Percentiles rank a stretch among this genome's conserved stretches.
phyloP scores from a whole-genome alignment of 2,329 filamentous ascomycete species.

The Diplodia sapinea region DNA sequence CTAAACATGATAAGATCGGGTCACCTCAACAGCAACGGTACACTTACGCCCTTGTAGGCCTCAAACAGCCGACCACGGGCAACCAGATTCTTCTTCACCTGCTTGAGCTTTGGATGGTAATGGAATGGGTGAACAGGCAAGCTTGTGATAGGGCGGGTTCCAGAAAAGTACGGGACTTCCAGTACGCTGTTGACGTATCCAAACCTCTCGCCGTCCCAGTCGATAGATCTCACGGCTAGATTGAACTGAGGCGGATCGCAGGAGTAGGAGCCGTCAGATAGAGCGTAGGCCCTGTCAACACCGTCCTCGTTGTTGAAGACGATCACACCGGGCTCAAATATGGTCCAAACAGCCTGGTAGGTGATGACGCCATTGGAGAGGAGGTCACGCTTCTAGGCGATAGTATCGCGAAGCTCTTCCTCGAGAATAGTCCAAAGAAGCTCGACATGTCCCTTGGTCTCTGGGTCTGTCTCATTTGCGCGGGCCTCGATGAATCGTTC shows the following conservation, averaged over 20 bases:
- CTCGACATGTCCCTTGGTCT: conserved; percentile 38
- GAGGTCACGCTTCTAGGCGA: conserved; percentile 35
- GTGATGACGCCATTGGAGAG: conserved; percentile 35
- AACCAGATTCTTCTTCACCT: conserved; percentile 47
- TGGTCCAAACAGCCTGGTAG: conserved; percentile 34
- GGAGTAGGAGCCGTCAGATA: conserved; percentile 32
- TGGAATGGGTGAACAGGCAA: conserved; percentile 49
- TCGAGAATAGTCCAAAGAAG: conserved; percentile 39
- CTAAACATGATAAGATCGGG: not conserved
- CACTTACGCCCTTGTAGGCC: conserved; percentile 45
- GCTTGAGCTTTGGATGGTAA: conserved; percentile 46
- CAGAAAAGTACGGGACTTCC: conserved; percentile 37
- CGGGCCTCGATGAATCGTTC: conserved; percentile 38
- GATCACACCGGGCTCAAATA: conserved; percentile 36
- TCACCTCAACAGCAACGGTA: not conserved
- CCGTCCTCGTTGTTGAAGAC: conserved; percentile 34
- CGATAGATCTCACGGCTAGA: conserved; percentile 36
- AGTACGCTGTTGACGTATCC: conserved; percentile 35
- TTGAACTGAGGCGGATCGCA: conserved; percentile 32
- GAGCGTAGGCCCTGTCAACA: conserved; percentile 34
- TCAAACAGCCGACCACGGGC: conserved; percentile 53
- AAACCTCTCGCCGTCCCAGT: conserved; percentile 40
- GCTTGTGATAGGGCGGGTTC: conserved; percentile 48
- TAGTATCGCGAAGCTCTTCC: conserved; percentile 31
- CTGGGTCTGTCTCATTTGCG: conserved; percentile 39